Percentiles rank a stretch among this genome's conserved stretches.
Evolutionary conservation across 345 rosid genomes (phyloP).

Genomic region (Firmiana major): DNA sequence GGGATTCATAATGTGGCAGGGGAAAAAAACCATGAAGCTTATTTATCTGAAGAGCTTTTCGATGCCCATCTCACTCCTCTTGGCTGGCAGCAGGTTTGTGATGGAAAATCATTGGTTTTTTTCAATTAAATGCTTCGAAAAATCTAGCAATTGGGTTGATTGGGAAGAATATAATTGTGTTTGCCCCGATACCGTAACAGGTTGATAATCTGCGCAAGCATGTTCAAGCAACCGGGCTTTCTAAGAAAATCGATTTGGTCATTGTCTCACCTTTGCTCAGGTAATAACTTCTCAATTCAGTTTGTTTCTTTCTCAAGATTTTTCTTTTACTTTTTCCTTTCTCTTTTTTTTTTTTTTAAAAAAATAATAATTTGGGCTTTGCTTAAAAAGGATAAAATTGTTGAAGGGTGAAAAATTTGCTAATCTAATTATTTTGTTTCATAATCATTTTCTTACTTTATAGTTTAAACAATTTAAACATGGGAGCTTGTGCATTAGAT

Average conservation of each 20-base stretch:
- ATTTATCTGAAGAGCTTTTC: slow-evolving; percentile 52
- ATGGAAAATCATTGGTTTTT: not conserved
- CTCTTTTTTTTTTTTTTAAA: not conserved
- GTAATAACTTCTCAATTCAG: slow-evolving; percentile 24
- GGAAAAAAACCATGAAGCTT: slow-evolving; percentile 44
- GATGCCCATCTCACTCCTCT: slow-evolving; percentile 81
- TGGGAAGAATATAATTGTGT: not conserved
- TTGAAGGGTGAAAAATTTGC: no score
- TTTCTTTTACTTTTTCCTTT: not conserved
- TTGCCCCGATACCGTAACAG: slow-evolving; percentile 26
- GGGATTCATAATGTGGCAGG: slow-evolving; percentile 87
- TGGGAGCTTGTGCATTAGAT: no score
- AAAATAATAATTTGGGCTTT: no score
- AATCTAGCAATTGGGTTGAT: not conserved
- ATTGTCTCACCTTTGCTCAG: slow-evolving; percentile 63
- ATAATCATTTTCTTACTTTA: no score
- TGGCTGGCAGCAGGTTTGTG: slow-evolving; percentile 77
- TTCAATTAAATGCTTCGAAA: not conserved
- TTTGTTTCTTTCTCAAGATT: not conserved
- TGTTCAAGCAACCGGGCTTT: slow-evolving; percentile 48
- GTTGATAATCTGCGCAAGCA: slow-evolving; percentile 66
- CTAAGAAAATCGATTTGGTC: slow-evolving; percentile 57
- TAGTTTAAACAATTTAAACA: no score
- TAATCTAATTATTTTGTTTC: no score
- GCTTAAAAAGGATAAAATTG: no score